Conservation (phyloP, 2,329 filamentous ascomycete genomes). For the Arthrobotrys conoides region DNA sequence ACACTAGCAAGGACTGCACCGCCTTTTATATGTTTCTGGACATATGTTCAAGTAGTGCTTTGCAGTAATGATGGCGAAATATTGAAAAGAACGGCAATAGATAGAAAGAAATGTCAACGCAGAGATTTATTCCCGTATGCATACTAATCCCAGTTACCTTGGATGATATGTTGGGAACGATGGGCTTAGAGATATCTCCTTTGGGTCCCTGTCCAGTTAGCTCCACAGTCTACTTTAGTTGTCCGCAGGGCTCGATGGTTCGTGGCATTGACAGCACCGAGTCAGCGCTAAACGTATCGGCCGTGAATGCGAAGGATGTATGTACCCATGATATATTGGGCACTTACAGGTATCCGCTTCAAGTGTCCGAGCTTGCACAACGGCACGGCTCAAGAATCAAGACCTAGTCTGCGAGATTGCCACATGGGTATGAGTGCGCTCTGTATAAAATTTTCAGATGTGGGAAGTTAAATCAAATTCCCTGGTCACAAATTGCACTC, state of each 20-base stretch:
- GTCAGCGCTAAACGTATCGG: slow-evolving; percentile 57
- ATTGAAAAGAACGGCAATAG: slow-evolving; percentile 5
- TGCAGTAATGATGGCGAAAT: slow-evolving; percentile 20
- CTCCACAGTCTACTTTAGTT: slow-evolving; percentile 31
- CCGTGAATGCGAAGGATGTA: slow-evolving; percentile 38
- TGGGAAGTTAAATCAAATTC: slow-evolving; percentile 15
- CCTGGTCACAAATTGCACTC: slow-evolving; percentile 30
- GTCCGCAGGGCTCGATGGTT: slow-evolving; percentile 18
- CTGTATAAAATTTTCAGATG: slow-evolving; percentile 33
- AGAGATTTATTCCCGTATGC: slow-evolving; percentile 44
- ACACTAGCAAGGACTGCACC: slow-evolving; percentile 5
- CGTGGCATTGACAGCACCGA: slow-evolving; percentile 35
- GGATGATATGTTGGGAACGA: slow-evolving; percentile 24
- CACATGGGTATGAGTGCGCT: slow-evolving; percentile 15
- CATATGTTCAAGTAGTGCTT: neutral
- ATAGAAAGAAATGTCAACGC: slow-evolving; percentile 19
- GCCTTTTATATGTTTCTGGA: slow-evolving; percentile 42
- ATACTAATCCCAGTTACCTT: slow-evolving; percentile 26
- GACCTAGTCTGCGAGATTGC: slow-evolving; percentile 6
- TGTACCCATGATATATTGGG: slow-evolving; percentile 33
- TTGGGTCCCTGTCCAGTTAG: slow-evolving; percentile 22
- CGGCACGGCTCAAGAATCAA: slow-evolving; percentile 37
- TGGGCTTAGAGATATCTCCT: slow-evolving; percentile 40
- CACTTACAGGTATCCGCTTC: slow-evolving; percentile 38
- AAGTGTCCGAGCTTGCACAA: slow-evolving; percentile 38